These are phyloP conservation scores for Talaromyces proteolyticus DNA, from an alignment of 495 filamentous ascomycete genomes.

Conservation along the genomic window DNA sequence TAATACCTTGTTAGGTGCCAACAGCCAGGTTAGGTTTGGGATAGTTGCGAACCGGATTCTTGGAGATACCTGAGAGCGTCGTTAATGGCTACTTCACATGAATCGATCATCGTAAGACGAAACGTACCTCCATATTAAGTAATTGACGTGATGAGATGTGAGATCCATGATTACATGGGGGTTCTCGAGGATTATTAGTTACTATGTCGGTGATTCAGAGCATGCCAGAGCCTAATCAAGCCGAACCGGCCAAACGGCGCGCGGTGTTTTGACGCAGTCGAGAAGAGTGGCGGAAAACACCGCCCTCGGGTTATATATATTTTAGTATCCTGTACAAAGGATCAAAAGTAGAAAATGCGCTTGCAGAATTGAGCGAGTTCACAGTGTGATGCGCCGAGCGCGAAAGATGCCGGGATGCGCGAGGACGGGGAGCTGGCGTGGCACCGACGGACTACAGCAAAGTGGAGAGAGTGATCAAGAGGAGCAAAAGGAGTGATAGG, in stretches of 20 bases:
- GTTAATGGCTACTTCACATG: constrained; percentile 2
- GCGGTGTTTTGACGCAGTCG: not conserved
- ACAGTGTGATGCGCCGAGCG: constrained; percentile 21
- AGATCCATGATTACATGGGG: constrained; percentile 51
- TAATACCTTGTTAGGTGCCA: constrained; percentile 16
- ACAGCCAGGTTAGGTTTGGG: constrained; percentile 7
- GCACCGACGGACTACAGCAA: constrained; percentile 17
- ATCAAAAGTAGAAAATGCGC: not conserved
- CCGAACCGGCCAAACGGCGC: constrained; percentile 6
- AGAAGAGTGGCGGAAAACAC: not conserved
- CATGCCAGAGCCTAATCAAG: constrained; percentile 6
- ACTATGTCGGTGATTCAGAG: not conserved
- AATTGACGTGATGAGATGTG: constrained; percentile 93
- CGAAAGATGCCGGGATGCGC: constrained; percentile 20
- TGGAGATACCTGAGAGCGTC: constrained; percentile 64
- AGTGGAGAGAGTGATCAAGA: constrained; percentile 11
- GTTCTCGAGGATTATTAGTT: not conserved
- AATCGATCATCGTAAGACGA: constrained; percentile 17
- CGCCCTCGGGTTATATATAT: not conserved
- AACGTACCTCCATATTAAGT: constrained; percentile 94
- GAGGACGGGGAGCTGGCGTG: constrained; percentile 10
- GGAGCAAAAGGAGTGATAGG: constrained; percentile 6
- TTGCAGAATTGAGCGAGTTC: not conserved
- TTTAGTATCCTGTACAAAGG: no score
- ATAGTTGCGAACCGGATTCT: constrained; percentile 69